phyloP scores from a whole-genome alignment of 2,329 filamentous ascomycete genomes.

The Aspergillus ochraceus region DNA sequence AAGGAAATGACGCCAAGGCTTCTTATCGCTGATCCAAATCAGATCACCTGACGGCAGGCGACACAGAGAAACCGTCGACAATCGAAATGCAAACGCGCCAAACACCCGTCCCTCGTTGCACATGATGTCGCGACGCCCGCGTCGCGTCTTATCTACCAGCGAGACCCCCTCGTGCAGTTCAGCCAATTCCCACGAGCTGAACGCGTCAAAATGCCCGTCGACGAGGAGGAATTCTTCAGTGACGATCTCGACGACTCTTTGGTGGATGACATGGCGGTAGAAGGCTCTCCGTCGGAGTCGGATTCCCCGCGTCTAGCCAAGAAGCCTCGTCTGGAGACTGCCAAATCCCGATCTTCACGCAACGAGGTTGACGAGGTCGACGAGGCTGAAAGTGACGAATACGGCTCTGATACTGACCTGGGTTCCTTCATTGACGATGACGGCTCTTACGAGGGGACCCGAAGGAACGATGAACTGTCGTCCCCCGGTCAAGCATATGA shows the following conservation, averaged over 20 bases:
- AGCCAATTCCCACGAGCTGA: background rate
- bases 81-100: background rate
- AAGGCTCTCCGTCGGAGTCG: background rate
- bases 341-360: background rate
- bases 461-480: conserved; percentile 12
- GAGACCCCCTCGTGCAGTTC: background rate
- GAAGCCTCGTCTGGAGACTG: conserved; percentile 33
- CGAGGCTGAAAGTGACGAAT: conserved; percentile 7
- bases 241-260: conserved; percentile 31
- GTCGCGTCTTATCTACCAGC: background rate
- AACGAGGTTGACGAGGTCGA: background rate
- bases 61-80: too few species aligned
- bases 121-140: background rate
- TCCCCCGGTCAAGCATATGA: conserved; percentile 18
- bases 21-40: background rate
- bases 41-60: background rate
- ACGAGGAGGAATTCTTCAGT: conserved; percentile 11
- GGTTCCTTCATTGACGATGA: conserved; percentile 22
- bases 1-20: too few species aligned
- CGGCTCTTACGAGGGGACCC: background rate
- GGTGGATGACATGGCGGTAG: conserved; percentile 22
- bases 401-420: conserved; percentile 17
- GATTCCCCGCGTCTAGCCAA: conserved; percentile 32
- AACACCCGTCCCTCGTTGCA: background rate
- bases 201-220: conserved; percentile 19